Evolutionary conservation across 2,329 filamentous ascomycete species (phyloP), one percentile per base, ranked within the genome.

Genomic region (Calycina herbarum): DNA sequence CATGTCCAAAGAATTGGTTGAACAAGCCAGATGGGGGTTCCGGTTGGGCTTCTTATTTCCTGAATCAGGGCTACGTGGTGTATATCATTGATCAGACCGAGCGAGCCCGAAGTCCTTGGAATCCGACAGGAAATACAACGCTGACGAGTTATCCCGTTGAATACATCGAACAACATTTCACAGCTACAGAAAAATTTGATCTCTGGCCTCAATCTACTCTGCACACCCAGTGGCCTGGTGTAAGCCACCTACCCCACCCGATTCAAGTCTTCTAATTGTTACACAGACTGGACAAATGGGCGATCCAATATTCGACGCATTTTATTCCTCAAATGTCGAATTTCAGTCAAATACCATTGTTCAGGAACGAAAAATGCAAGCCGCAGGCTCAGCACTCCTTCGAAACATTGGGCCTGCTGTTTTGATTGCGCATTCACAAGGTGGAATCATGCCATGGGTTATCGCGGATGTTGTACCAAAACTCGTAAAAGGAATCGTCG

Each of bases 31-130:
- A 84, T 68, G 78, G 77, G 40, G 74, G 78, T 5, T 66, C 73
- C 64, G 82, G 82, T 54, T 84, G 81, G 82, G 80, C 81, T 1
- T 79, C 80, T 0, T 80, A 78, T 66, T 83, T 82, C 66, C 72
- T 83, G 17, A 71, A 75, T 7, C 71, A 78, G 35, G 82, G 82
- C 17, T 83, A 82, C 66, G 75, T 75, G 31, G 75, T 82, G 58
- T 84, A 82, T 68, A 73, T 84, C 13, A 60, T 74, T 27, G 75
- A 77, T 60, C 69, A 74, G 38, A 68, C 73, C 0, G 66, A 67
- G 13, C 67, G 67, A 40, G 74, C 71, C 11, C 65, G 74, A 33
- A 70, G 67, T 51, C 60, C 66, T 0, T 71, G 68, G 40, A 68
- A 67, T 20, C 73, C 71, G 2, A 38, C 33, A 45, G 63, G 67